Conservation (phyloP, 345 rosid species). For the Moringa oleifera region DNA sequence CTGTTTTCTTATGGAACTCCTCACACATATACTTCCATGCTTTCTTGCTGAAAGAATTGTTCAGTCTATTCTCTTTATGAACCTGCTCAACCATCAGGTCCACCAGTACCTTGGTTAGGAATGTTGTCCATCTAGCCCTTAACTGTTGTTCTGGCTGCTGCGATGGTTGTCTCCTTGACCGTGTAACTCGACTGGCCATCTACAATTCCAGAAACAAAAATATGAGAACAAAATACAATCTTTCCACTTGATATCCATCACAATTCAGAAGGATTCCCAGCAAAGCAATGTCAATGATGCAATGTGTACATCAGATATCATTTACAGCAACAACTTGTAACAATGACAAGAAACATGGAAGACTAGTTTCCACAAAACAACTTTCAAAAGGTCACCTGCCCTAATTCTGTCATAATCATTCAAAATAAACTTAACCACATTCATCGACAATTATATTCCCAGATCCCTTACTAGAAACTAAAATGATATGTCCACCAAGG, state of each 20-base stretch:
- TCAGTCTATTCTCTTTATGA: conserved; percentile 34
- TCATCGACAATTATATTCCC: too few species aligned
- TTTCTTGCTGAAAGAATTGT: conserved; percentile 31
- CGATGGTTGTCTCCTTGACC: conserved; percentile 18
- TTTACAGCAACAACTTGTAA: too few species aligned
- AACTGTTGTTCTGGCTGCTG: conserved; percentile 30
- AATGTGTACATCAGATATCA: neutral
- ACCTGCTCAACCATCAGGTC: conserved; percentile 44
- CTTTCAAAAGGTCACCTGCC: neutral
- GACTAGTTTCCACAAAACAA: too few species aligned
- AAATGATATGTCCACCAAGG: too few species aligned
- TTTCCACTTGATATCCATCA: neutral
- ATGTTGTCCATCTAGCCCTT: conserved; percentile 42
- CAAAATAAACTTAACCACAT: too few species aligned
- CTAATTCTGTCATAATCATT: too few species aligned
- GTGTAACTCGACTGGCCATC: conserved; percentile 28
- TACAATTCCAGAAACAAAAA: neutral
- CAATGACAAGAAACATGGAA: too few species aligned
- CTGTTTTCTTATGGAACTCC: conserved; percentile 33
- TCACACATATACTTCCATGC: conserved; percentile 39
- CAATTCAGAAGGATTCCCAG: too few species aligned
- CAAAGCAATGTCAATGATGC: neutral
- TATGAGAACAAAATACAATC: too few species aligned
- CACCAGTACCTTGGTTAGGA: conserved; percentile 33
- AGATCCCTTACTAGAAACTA: too few species aligned